A percentile compares a stretch with the other conserved stretches of the same genome.
phyloP scores from a whole-genome alignment of 768 basidiomycete species.

The Phlebiopsis flavidoalba region DNA sequence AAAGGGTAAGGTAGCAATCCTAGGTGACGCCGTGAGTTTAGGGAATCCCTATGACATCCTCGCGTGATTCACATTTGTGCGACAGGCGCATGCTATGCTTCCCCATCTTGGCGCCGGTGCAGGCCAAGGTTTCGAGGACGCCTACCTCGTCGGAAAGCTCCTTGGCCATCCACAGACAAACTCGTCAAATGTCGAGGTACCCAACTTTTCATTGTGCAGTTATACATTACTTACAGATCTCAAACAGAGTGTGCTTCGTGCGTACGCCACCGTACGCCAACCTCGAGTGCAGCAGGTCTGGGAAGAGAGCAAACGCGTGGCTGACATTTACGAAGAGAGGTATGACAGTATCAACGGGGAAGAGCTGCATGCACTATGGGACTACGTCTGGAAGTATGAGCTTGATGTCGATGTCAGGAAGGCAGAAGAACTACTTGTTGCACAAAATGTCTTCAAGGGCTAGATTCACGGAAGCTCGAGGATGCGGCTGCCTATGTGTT shows the following conservation, averaged over 20 bases:
- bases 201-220: background rate
- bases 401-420: background rate
- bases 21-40: constrained; percentile 39
- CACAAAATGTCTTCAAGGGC: background rate
- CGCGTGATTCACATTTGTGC: constrained; percentile 1
- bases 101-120: constrained; percentile 57
- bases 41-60: background rate
- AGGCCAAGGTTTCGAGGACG: constrained; percentile 58
- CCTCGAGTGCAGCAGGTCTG: constrained; percentile 48
- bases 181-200: constrained; percentile 35
- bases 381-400: background rate
- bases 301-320: constrained; percentile 35
- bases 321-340: constrained; percentile 36
- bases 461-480: background rate
- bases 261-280: constrained; percentile 40
- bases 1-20: constrained; percentile 40
- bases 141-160: constrained; percentile 39
- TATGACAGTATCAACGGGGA: background rate
- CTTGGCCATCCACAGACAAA: constrained; percentile 39
- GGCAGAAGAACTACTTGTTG: background rate
- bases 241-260: constrained; percentile 36
- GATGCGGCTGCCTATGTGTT: too few relatives aligned
- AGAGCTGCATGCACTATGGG: background rate
- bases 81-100: constrained; percentile 47
- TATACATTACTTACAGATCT: background rate